Evolutionary conservation across 139 green algal genomes (phyloP), one percentile per base, ranked within the genome.

Genomic region (Tetratostichococcus sp.): DNA sequence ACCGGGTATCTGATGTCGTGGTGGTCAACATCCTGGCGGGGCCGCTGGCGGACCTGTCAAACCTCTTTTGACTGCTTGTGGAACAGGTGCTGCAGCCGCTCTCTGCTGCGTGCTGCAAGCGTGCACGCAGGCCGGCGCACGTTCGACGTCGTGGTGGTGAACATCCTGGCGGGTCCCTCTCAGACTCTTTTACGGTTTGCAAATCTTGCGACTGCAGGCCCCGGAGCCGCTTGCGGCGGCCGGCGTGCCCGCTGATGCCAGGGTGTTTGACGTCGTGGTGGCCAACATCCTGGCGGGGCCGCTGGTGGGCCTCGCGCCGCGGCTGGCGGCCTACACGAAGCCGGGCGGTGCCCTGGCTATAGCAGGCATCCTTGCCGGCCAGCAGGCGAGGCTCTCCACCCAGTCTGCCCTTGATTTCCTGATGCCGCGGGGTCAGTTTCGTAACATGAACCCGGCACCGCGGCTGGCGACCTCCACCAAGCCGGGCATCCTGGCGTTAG

Each of bases 271-370:
- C 69, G 42, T 91, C 19, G 81, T 90, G 16, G 81, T 90, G 19
- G 91, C 93, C 43, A 97, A 97, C 88, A 97, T 97, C 4, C 82
- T 97, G 69, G 43, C 83, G 42, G 90, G 90, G 0, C 92, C 92
- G 2, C 75, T 95, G 22, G 30, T 94, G 50, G 86, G 84, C n/a
- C 79, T 95, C 59, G 73, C 73, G 30, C 77, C 77, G 0, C 79
- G 81, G 0, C 79, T 94, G 68, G 76, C 79, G 0, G 65, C 50
- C 1, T 90, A 90, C 67, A 70, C 35, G 25, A 42, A 28, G 43
- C 78, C 77, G 1, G 87, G 89, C 5, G 87, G 77, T 0, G 17
- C 59, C n/a, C 66, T 96, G 57, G 73, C 80, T 42, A 77, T 96
- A 35, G 90, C 83, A 30, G 91, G 91, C 17, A 86, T 96, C 6